phyloP scores from a whole-genome alignment of 2,329 filamentous ascomycete genomes.

The Calonectria multiphialidica region DNA sequence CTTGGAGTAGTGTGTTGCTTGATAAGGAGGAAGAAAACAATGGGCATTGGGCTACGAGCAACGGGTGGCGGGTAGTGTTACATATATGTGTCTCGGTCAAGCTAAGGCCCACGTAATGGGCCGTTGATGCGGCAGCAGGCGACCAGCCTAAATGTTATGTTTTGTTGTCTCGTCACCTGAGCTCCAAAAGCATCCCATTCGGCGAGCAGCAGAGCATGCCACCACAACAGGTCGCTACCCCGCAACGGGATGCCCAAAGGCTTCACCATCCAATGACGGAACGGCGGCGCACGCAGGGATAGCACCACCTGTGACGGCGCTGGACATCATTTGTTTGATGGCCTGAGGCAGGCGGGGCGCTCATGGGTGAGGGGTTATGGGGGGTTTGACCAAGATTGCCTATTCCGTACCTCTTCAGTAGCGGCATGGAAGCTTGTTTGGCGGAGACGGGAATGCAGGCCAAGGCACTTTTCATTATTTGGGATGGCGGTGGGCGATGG shows the following conservation, averaged over 20 bases:
- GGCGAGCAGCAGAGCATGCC: slow-evolving; percentile 13
- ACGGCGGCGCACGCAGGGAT: slow-evolving; percentile 41
- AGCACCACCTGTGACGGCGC: slow-evolving; percentile 30
- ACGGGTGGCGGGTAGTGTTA: slow-evolving; percentile 35
- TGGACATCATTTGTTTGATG: not conserved
- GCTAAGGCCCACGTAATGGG: slow-evolving; percentile 40
- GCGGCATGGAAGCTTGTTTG: slow-evolving; percentile 37
- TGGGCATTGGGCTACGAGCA: slow-evolving; percentile 20
- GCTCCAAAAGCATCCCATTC: slow-evolving; percentile 31
- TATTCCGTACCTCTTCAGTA: not conserved
- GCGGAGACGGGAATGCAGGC: slow-evolving; percentile 41
- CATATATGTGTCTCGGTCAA: slow-evolving; percentile 34
- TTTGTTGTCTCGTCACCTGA: slow-evolving; percentile 39
- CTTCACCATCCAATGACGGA: not conserved
- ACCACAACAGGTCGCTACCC: slow-evolving; percentile 39
- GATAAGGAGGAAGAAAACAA: slow-evolving; percentile 22
- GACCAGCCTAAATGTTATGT: slow-evolving; percentile 36
- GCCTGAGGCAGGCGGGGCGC: slow-evolving; percentile 11
- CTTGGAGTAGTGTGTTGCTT: not conserved
- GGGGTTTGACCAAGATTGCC: not conserved
- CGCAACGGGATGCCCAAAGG: slow-evolving; percentile 36
- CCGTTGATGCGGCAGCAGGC: slow-evolving; percentile 43
- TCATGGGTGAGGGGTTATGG: not conserved
- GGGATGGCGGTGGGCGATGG: not conserved
- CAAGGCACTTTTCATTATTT: slow-evolving; percentile 34